Evolutionary conservation across 305 asterid genomes (phyloP), one percentile per base, ranked within the genome.

Genomic region (Solanum aculeatissimum): DNA sequence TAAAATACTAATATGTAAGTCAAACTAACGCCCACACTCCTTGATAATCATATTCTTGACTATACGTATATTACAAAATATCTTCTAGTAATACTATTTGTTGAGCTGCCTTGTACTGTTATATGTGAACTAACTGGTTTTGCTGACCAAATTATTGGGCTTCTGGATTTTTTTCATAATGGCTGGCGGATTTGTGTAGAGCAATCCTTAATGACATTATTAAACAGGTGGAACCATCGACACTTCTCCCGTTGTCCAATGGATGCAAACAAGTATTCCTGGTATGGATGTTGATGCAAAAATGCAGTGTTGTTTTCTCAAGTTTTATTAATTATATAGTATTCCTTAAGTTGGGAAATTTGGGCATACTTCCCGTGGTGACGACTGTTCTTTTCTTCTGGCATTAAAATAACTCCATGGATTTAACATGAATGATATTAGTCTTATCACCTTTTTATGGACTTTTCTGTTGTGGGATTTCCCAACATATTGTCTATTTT

Each of bases 181-280:
- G 35, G 45, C 60, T 63, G 6, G 43, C 82, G 7, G 47, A 19
- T 77, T 43, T 72, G 58, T 14, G 18, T 62, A 58, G 18, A 43
- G 25, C 35, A 51, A 29, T 29, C 80, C 86, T 86, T 86, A 81
- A 82, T 62, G 84, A 84, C 89, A 81, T 65, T 88, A 71, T 86
- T 70, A 87, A 84, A 92, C 91, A 97, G 99, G 96, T 97, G 89
- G 99, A 97, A 89, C 98, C 98, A 25, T 95, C 99, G 82, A 95
- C 95, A 42, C 95, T 97, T 55, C 90, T 97, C 80, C 99, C 99
- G 29, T 90, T 97, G 89, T 94, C 98, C 87, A 94, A 87, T 86
- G 99, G 99, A 83, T 97, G 99, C 89, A 97, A 97, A 91, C 98
- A 97, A 93, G 98, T 97, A 63, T 94, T 97, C 88, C 91, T 97